These are phyloP conservation scores for Termitomyces heimii DNA, from an alignment of 768 basidiomycete genomes.

Conservation along the genomic window DNA sequence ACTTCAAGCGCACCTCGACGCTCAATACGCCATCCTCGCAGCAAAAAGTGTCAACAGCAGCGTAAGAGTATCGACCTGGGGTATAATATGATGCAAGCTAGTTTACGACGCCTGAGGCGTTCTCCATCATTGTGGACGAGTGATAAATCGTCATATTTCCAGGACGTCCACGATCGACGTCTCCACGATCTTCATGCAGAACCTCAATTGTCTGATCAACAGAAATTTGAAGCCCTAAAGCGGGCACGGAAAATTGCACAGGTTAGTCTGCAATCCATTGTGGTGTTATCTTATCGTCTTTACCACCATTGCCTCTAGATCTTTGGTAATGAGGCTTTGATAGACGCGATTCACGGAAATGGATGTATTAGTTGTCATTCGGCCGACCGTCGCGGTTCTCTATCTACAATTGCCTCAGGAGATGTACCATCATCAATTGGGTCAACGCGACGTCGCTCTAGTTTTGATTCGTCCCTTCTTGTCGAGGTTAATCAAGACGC, in stretches of 20 bases:
- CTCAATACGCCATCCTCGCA: neutral
- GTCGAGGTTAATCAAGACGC: neutral
- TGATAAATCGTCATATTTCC: neutral
- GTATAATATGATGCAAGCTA: constrained; percentile 6
- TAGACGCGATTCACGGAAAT: constrained; percentile 25
- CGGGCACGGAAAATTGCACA: constrained; percentile 47
- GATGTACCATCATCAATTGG: neutral
- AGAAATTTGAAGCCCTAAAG: constrained; percentile 34
- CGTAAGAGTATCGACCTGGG: constrained; percentile 10
- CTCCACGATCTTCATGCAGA: constrained; percentile 7
- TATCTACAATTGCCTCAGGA: constrained; percentile 6
- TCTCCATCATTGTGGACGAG: constrained; percentile 7
- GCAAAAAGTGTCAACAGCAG: neutral
- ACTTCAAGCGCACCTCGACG: neutral
- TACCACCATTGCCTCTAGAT: constrained; percentile 24
- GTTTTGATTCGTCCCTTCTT: constrained; percentile 7
- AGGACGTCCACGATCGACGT: neutral
- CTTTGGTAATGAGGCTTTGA: constrained; percentile 44
- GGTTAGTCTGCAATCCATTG: constrained; percentile 22
- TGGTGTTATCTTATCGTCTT: neutral
- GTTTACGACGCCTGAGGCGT: constrained; percentile 12
- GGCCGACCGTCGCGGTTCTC: constrained; percentile 4
- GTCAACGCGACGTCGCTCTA: constrained; percentile 10
- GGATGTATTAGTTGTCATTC: neutral
- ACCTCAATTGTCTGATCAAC: constrained; percentile 13